Base-by-base conservation (phyloP, 441 rosid genomes). In the Biscutella laevigata region DNA sequence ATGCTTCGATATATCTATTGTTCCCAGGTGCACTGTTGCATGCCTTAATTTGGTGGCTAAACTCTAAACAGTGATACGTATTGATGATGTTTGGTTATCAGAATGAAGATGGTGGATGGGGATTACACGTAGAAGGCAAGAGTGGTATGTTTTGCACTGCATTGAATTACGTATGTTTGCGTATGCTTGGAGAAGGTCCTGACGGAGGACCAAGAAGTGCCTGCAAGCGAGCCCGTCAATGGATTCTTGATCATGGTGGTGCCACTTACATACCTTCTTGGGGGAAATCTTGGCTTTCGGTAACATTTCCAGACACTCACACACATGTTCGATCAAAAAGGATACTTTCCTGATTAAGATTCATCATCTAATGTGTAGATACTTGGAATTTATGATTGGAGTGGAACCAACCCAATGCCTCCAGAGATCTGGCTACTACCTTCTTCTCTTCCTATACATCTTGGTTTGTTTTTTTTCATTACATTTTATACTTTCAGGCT, bases 371-470 rank as follows among this genome's bases (percentile, higher is more conserved):
- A 2, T 10, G 32, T 55, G 37, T 19, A 71, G 71, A 76, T 79
- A 21, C 69, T 68, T 1, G 84, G 84, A n/a, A 41, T 65, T 7
- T 74, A 64, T 54, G 82, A 79, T 3, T 79, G 79, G 82, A 46
- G 59, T 11, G 81, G 80, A 47, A 13, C 32, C 61, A 74, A 74
- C 33, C 75, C 78, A 5, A 74, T 74, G 68, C 78, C 78, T 19
- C 75, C 78, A 0, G 78, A 74, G 64, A 72, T 79, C 25, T 79
- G 81, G 81, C 47, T 76, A 8, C 66, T 76, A 47, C 85, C 85
- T 47, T 70, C 81, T 7, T 69, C 70, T 27, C 61, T 71, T 58
- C 76, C 74, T 4, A 43, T 71, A 36, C 71, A 74, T 46, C 79
- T 70, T 46, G 78, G 75, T 70, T 19, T 50, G 48, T 41, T 15